phyloP scores from a whole-genome alignment of 2,329 filamentous ascomycete genomes.

The Xylaria sp. region DNA sequence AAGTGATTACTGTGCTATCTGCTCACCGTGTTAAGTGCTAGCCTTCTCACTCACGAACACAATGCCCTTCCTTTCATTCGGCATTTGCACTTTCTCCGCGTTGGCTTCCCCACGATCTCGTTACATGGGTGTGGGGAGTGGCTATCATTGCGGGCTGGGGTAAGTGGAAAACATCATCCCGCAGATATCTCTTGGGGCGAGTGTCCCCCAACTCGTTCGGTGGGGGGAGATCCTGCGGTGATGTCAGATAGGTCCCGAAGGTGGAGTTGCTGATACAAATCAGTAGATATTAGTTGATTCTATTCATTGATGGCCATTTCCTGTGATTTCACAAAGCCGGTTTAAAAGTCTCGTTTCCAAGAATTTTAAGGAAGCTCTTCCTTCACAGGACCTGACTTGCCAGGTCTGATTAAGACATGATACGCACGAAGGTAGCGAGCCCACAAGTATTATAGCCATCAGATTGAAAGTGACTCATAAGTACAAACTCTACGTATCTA shows the following conservation, averaged over 20 bases:
- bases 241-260: too few species aligned
- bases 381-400: background rate
- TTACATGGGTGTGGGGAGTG: conserved; percentile 23
- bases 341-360: background rate
- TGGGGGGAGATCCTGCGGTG: background rate
- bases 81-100: conserved; percentile 8
- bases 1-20: background rate
- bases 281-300: background rate
- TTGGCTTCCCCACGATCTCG: conserved; percentile 14
- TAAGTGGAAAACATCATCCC: conserved; percentile 7
- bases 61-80: background rate
- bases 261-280: background rate
- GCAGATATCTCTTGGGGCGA: background rate
- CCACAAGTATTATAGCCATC: background rate
- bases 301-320: background rate
- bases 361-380: background rate
- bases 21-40: background rate
- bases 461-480: background rate
- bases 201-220: background rate
- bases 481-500: background rate
- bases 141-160: conserved; percentile 14
- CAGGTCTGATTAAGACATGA: background rate
- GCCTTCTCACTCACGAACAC: background rate
- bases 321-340: background rate
- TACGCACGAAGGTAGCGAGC: background rate